Base-by-base conservation (phyloP, 108 stramenopile genomes). In the Skeletonema potamos region DNA sequence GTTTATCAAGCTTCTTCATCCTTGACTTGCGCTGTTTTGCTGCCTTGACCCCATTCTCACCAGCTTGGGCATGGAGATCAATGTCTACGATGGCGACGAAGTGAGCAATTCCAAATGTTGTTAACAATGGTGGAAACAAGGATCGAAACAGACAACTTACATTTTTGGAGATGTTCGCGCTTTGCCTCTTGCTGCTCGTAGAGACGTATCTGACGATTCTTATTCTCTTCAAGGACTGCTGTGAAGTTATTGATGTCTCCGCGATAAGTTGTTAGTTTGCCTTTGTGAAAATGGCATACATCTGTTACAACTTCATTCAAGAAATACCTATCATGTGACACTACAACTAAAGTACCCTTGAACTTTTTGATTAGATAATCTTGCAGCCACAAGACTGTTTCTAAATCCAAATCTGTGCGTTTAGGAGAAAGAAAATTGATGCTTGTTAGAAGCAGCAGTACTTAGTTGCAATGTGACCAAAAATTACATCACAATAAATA, bases 321-420 rank as follows among this genome's bases (percentile, higher is more conserved):
- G 68, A 98, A 98, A 54, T 85, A 81, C 6, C 96, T 85, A 73
- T 98, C 96, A 73, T 98, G 96, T 17, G 92, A 94, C 2, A 98
- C 96, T 36, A 97, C 82, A 4, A 98, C 83, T 44, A 97, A 58
- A 37, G 95, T 97, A 34, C 94, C 91, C 54, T 51, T 79, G 63
- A 86, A 82, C 24, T 90, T 76, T 17, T 66, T 81, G 5, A 84
- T 89, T 27, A 98, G 87, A 60, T 96, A 97, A 26, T 82, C 65
- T 69, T 97, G 90, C 24, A 98, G 79, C 96, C 96, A 98, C 18
- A 96, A 39, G 12, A 94, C 89, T 26, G 87, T 87, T 70, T 92
- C 88, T 8, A 96, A 54, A 79, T 95, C 94, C 57, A 82, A 54
- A 81, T 51, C 48, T 51, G 18, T 17, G 48, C 18, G 22, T 46